Evolutionary conservation across 345 rosid species (phyloP).

Genomic region (Mercurialis annua): DNA sequence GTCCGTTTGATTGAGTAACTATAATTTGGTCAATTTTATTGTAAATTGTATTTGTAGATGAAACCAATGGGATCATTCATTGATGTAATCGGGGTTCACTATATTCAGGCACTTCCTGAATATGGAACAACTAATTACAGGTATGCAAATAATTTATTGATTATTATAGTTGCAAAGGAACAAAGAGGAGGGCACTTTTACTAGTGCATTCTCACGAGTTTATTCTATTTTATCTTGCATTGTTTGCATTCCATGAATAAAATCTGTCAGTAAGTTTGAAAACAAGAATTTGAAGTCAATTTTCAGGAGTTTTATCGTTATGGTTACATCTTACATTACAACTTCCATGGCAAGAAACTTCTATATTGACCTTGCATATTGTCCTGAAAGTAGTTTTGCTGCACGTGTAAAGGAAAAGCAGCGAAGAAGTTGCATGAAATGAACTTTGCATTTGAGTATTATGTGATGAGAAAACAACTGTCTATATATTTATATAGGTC

Average conservation of each 20-base stretch:
- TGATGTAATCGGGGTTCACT: slow-evolving; percentile 8
- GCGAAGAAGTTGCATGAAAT: neutral
- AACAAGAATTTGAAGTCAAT: neutral
- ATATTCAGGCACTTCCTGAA: slow-evolving; percentile 49
- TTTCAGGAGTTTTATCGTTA: neutral
- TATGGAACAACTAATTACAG: slow-evolving; percentile 72
- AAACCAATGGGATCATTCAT: slow-evolving; percentile 5
- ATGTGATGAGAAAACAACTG: neutral
- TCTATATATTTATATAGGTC: neutral
- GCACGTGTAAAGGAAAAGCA: neutral
- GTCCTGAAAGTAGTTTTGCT: neutral
- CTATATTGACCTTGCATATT: neutral
- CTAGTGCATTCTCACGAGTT: neutral
- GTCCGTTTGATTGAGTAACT: slow-evolving; percentile 49
- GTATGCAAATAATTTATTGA: slow-evolving; percentile 32
- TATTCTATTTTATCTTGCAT: neutral
- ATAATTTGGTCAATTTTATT: neutral
- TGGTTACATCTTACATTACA: neutral
- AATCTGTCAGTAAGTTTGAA: neutral
- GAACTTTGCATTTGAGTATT: neutral
- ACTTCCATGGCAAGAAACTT: neutral
- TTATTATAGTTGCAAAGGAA: neutral
- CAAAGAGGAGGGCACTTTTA: neutral
- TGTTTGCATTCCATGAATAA: neutral
- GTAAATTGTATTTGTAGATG: neutral